Conservation (phyloP, 345 rosid species). For the Eucalyptus fibrosa region DNA sequence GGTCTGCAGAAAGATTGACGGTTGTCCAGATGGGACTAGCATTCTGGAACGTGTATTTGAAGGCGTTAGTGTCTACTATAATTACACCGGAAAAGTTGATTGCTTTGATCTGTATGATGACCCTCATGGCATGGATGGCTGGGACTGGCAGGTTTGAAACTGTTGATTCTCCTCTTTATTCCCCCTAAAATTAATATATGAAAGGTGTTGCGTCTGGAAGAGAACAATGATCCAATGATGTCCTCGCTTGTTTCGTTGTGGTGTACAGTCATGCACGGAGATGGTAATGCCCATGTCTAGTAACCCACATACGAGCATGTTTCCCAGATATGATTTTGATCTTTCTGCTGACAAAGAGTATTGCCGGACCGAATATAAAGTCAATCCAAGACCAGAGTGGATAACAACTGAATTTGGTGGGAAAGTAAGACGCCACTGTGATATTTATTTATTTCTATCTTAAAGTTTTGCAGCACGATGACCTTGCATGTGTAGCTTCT, state of each 20-base stretch:
- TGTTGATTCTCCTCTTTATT: background rate
- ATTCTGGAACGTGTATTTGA: constrained; percentile 57
- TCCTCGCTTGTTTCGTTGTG: background rate
- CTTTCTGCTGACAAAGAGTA: constrained; percentile 51
- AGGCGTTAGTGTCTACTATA: constrained; percentile 67
- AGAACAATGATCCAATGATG: background rate
- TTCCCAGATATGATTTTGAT: constrained; percentile 39
- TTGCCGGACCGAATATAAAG: constrained; percentile 49
- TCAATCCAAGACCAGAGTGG: constrained; percentile 76
- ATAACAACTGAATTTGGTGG: constrained; percentile 83
- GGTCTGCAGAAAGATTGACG: constrained; percentile 80
- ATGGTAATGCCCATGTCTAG: constrained; percentile 91
- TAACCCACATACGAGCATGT: constrained; percentile 56
- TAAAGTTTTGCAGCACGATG: background rate
- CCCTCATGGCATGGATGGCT: constrained; percentile 84
- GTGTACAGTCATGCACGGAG: constrained; percentile 74
- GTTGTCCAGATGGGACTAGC: constrained; percentile 32
- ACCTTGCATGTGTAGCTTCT: background rate
- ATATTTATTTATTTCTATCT: background rate
- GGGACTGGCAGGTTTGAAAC: constrained; percentile 87
- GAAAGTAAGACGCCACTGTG: constrained; percentile 32
- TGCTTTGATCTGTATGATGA: constrained; percentile 88
- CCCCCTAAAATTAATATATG: background rate
- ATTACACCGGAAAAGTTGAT: constrained; percentile 53
- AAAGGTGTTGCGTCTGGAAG: background rate